Evolutionary conservation across 1,284 basidiomycete genomes (phyloP), one percentile per base, ranked within the genome.

Genomic region (Sanghuangporus weigelae): DNA sequence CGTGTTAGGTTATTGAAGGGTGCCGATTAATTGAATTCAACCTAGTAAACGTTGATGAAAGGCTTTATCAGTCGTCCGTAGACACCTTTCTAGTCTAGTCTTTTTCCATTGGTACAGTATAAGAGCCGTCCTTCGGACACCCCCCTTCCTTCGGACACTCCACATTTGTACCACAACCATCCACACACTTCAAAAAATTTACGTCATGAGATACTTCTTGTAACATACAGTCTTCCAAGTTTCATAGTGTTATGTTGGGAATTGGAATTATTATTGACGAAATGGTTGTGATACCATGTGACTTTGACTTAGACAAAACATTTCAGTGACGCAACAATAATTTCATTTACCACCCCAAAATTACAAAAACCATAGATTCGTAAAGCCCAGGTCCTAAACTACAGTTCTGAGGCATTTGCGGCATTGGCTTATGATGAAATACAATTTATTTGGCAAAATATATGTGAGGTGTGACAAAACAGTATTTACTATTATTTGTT

Each of bases 361-460:
- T n/a, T n/a, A n/a, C n/a, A 35, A 35, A 19, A n/a, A 57, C 23
- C 39, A 38, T 40, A 10, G n/a, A 19, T 8, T 35, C 35, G 23
- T 14, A 11, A 48, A 14, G 6, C n/a, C 8, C 35, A 40, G 55
- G 23, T 21, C n/a, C 36, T 39, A 10, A 21, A 40, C 39, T 12
- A 26, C 36, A 26, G 16, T 31, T 54, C 51, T 16, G 26, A 26
- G 6, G 23, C 16, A 21, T 16, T 26, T 54, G 39, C 14, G 16
- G 51, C 26, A 26, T 31, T 16, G 26, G 26, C 16, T 7, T 36
- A 16, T 16, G 7, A 54, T 65, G 56, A 59, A 51, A 36, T 36
- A 50, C 16, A 40, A 40, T 39, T 49, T 44, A 51, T 64, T 19
- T 26, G 42, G 3, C 31, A 36, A 35, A 31, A 64, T 64, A 63